These are phyloP conservation scores for Agapanthus africanus DNA, from an alignment of 106 monocot species.

Conservation along the genomic window DNA sequence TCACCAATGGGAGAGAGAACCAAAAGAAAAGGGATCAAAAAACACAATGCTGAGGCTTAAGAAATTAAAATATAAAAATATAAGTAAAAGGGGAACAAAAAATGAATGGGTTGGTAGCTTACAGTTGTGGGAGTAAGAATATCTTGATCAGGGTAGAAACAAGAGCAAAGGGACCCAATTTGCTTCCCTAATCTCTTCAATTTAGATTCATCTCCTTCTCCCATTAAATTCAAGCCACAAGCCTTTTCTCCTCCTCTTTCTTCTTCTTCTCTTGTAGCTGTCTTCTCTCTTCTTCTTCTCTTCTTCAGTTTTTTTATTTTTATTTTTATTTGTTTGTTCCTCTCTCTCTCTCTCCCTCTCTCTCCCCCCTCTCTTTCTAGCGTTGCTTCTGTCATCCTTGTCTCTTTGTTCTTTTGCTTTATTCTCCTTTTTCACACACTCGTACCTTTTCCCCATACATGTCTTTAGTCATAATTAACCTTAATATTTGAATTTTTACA, in stretches of 20 bases:
- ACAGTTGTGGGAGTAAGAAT: slow-evolving; percentile 11
- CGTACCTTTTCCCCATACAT: neutral
- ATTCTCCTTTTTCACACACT: neutral
- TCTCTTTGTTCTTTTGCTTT: slow-evolving; percentile 10
- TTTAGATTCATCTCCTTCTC: slow-evolving; percentile 24
- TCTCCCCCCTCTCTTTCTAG: slow-evolving; percentile 7
- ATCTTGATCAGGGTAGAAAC: slow-evolving; percentile 28
- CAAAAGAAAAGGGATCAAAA: too few species aligned
- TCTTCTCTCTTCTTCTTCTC: neutral
- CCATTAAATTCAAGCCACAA: slow-evolving; percentile 20
- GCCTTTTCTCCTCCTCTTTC: neutral
- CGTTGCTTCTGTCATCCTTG: neutral
- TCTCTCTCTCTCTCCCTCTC: slow-evolving; percentile 17
- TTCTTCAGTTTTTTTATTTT: neutral
- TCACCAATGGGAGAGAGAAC: too few species aligned
- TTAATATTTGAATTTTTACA: too few species aligned
- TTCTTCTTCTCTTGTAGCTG: slow-evolving; percentile 8
- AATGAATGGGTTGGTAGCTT: neutral
- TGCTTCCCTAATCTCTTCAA: slow-evolving; percentile 38
- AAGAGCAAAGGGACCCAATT: slow-evolving; percentile 50
- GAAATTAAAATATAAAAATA: neutral
- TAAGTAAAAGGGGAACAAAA: neutral
- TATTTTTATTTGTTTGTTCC: neutral
- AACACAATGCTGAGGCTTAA: neutral
- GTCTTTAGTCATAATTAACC: too few species aligned